Conservation (phyloP, 768 basidiomycete species). For the Hypholoma sublateritium region DNA sequence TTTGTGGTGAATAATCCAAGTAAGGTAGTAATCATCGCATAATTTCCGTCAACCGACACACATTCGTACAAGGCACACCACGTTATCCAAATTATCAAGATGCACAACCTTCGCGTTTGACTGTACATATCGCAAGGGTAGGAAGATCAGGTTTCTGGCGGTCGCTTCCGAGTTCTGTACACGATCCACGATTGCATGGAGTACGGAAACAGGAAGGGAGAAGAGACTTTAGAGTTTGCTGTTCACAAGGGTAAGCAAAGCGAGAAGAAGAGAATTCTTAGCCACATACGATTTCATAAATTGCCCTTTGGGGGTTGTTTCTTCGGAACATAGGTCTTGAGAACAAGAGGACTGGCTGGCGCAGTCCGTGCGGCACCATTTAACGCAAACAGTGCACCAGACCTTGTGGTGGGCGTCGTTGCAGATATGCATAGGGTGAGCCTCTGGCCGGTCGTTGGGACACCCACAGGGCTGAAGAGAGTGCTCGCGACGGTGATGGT, state of each 20-base stretch:
- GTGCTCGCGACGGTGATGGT: conserved; percentile 18
- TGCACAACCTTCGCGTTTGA: too few relatives aligned
- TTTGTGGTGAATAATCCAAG: not conserved
- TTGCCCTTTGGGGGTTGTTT: not conserved
- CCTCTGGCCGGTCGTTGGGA: conserved; percentile 21
- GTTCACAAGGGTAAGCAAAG: too few relatives aligned
- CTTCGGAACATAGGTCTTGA: not conserved
- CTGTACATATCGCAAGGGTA: too few relatives aligned
- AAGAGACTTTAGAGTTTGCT: too few relatives aligned
- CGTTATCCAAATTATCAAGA: too few relatives aligned
- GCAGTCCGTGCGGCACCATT: conserved; percentile 24
- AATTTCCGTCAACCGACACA: not conserved
- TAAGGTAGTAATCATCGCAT: not conserved
- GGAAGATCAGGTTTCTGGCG: too few relatives aligned
- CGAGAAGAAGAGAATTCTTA: too few relatives aligned
- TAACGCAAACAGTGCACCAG: conserved; percentile 28
- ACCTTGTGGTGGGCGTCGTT: conserved; percentile 28
- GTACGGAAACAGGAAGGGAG: too few relatives aligned
- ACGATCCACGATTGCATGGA: too few relatives aligned
- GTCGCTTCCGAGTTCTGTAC: too few relatives aligned
- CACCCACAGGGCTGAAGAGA: conserved; percentile 27
- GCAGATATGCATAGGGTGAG: conserved; percentile 21
- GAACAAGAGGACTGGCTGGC: not conserved
- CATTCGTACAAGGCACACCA: too few relatives aligned
- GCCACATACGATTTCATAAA: not conserved